A percentile compares a stretch with the other conserved stretches of the same genome.
Conservation (phyloP, 225 moss, liverwort and hornwort species). For the Pseudoscleropodium purum region DNA sequence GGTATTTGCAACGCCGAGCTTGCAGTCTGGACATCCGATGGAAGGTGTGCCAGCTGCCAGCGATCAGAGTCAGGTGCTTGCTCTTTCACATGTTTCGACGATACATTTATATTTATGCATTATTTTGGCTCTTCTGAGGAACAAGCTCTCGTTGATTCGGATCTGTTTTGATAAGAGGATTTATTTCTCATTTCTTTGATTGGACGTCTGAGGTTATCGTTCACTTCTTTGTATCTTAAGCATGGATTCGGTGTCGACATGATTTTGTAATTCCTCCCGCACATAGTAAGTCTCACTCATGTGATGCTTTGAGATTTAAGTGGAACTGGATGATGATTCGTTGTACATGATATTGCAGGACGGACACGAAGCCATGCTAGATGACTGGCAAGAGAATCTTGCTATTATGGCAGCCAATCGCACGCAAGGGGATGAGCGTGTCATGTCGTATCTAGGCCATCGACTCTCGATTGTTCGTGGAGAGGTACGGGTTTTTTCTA, state of each 20-base stretch:
- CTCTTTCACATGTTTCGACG: not conserved
- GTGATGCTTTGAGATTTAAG: not conserved
- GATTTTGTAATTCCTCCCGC: not conserved
- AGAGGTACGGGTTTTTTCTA: slow-evolving; percentile 33
- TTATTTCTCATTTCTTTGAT: not conserved
- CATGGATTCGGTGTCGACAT: not conserved
- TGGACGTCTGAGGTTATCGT: not conserved
- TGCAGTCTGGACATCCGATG: slow-evolving; percentile 24
- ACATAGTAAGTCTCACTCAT: not conserved
- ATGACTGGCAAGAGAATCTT: slow-evolving; percentile 82
- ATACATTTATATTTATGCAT: not conserved
- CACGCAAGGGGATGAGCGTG: slow-evolving; percentile 75
- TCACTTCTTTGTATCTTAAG: not conserved
- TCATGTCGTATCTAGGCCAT: slow-evolving; percentile 70
- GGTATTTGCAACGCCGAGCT: slow-evolving; percentile 56
- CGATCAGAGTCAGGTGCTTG: slow-evolving; percentile 40
- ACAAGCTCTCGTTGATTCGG: not conserved
- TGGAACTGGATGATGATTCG: not conserved
- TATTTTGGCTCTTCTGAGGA: not conserved
- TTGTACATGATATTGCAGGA: slow-evolving; percentile 27
- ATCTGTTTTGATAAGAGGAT: not conserved
- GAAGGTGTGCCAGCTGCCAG: slow-evolving; percentile 19
- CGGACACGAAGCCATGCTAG: slow-evolving; percentile 62
- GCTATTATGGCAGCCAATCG: slow-evolving; percentile 80
- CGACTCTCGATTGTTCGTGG: slow-evolving; percentile 68